Evolutionary conservation across 768 basidiomycete genomes (phyloP), one percentile per base, ranked within the genome.

Genomic region (Megacollybia marginata): DNA sequence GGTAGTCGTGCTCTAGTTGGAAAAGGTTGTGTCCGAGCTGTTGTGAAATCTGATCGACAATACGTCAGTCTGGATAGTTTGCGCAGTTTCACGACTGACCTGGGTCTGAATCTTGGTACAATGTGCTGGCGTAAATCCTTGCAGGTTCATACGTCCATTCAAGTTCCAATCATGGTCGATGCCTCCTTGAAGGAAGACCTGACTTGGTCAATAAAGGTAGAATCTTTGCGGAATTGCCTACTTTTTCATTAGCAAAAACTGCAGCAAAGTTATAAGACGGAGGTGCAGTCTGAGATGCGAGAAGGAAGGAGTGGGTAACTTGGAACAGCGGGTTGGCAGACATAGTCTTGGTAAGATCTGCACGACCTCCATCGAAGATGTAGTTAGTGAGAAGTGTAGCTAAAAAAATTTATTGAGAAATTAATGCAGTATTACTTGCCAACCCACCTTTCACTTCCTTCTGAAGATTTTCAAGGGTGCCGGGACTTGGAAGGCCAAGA

Each of bases 281-380:
- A 1, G 91, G 80, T 0, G 75, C 67, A n/a, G 83, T 80, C 65
- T 88, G 86, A 16, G 91, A 92, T 16, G 92, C 96, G 50, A 97
- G 73, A 52, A 84, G 76, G 70, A 99, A 97, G 19, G 92, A 89
- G 67, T 99, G 96, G 53, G 93, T 94, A 59, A 97, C 88, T 74
- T 98, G 95, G 80, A 98, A 98, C 46, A 89, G 82, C n/a, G 96
- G 96, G 65, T 82, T 90, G 65, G 87, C 77, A 28, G 92, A 95
- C 58, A 98, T 75, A 58, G 80, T 85, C 72, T 98, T 99, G 44
- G 90, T 87, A 58, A 98, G 74, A 73, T 99, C 96, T 32, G 95
- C 96, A 57, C 94, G 79, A 23, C 88, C 96, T 56, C 96, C 96
- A 73, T 99, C 96, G 66, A 98, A 98, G 62, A 92, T 82, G 71